These are phyloP conservation scores for Pezicula rhizophila DNA, from an alignment of 2,329 filamentous ascomycete species.

Conservation along the genomic window DNA sequence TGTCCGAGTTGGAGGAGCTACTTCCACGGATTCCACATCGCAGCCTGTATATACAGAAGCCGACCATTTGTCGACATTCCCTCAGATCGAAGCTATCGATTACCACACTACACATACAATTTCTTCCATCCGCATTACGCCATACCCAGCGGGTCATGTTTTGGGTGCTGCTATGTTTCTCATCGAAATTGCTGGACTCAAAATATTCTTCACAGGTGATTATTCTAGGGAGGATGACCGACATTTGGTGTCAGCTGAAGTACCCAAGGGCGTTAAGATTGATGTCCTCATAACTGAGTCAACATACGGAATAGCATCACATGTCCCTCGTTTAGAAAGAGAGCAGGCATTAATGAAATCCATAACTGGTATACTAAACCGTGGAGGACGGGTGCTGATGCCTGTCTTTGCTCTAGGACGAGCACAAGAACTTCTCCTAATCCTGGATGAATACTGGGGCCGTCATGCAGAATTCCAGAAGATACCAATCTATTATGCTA, in stretches of 20 bases:
- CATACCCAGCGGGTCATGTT: conserved; percentile 96
- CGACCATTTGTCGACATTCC: conserved; percentile 89
- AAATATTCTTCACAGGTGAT: conserved; percentile 95
- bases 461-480: conserved; percentile 84
- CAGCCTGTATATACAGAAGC: conserved; percentile 90
- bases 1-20: conserved; percentile 73
- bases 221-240: conserved; percentile 94
- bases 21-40: conserved; percentile 51
- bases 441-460: conserved; percentile 94
- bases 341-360: conserved; percentile 94
- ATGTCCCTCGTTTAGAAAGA: conserved; percentile 82
- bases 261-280: conserved; percentile 82
- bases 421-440: conserved; percentile 88
- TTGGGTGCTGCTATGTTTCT: conserved; percentile 97
- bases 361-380: conserved; percentile 83
- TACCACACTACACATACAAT: conserved; percentile 98
- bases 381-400: conserved; percentile 86
- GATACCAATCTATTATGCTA: conserved; percentile 94
- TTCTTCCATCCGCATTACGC: conserved; percentile 91
- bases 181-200: conserved; percentile 92
- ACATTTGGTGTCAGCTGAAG: conserved; percentile 88
- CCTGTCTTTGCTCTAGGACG: conserved; percentile 92
- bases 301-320: conserved; percentile 92
- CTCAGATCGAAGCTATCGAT: conserved; percentile 93
- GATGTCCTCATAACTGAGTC: conserved; percentile 97